Conservation (phyloP, 768 basidiomycete species). For the Rhodotorula toruloides region DNA sequence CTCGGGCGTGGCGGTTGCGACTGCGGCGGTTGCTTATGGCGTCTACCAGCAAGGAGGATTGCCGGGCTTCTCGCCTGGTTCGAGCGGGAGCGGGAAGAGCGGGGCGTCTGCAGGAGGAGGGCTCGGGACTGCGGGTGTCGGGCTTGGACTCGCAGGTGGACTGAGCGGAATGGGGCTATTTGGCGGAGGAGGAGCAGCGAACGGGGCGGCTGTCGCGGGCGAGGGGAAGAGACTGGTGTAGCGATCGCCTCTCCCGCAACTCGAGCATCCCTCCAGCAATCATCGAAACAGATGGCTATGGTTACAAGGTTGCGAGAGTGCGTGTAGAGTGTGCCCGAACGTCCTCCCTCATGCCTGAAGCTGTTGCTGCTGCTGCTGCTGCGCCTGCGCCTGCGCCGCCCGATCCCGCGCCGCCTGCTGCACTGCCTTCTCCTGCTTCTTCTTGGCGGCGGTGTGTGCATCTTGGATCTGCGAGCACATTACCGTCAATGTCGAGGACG, state of each 20-base stretch:
- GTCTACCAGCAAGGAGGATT: constrained; percentile 5
- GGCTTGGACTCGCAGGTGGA: background rate
- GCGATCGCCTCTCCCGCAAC: background rate
- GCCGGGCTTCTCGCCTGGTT: too few relatives aligned
- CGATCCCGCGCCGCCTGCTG: background rate
- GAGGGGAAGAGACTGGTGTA: background rate
- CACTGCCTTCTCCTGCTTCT: background rate
- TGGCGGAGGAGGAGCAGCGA: background rate
- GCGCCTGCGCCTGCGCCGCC: background rate
- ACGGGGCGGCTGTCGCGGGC: background rate
- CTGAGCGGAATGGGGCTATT: background rate
- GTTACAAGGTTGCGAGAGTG: background rate
- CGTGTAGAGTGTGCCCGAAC: too few relatives aligned
- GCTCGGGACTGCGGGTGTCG: constrained; percentile 13
- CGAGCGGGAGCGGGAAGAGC: background rate
- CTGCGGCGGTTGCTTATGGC: constrained; percentile 25
- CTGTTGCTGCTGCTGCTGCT: too few relatives aligned
- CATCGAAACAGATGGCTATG: background rate
- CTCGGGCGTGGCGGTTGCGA: constrained; percentile 21
- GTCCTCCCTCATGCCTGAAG: too few relatives aligned
- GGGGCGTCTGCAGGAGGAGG: background rate
- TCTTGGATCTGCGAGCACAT: constrained; percentile 16
- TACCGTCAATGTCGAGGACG: background rate
- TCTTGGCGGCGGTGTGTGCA: constrained; percentile 26
- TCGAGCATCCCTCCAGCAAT: too few relatives aligned